Base-by-base conservation (phyloP, 257 asterid genomes). In the Rubia yunnanensis region DNA sequence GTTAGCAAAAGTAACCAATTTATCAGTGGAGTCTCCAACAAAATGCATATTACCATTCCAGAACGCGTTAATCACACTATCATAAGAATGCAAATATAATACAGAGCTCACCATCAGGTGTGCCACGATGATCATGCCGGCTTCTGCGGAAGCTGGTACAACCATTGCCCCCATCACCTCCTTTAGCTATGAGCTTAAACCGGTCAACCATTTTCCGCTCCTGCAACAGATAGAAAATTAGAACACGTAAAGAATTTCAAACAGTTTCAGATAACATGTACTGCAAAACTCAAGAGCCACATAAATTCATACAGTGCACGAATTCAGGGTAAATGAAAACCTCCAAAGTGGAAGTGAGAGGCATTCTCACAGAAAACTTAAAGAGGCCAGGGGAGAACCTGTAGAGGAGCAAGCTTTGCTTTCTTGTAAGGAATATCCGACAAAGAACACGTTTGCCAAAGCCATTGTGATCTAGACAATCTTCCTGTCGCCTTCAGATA, bases 141-240 rank as follows among this genome's bases (percentile, higher is more conserved):
- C 95, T 86, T 53, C 87, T 92, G n/a, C 84, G 94, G 57, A 81
- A 79, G 79, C 97, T 89, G 74, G 75, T 66, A 77, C 99, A 92
- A 73, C 97, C 99, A 66, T 75, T 89, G 54, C 97, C 99, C 62
- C 97, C 99, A 60, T 92, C 94, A 61, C 99, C 99, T 68, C 96
- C 99, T 85, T 88, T 92, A 75, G 96, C 95, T 79, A 87, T 72
- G 55, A 92, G 65, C 77, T 86, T 80, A 70, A 83, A 77, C 7
- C 84, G 77, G 75, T 92, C 99, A 64, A 87, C 81, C 97, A 92
- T 92, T 73, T 73, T 86, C 39, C 97, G 83, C 79, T 92, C 99
- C 99, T 92, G 77, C 74, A 79, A 72, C 60, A 63, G 53, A 73
- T 41, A 8, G 48, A 62, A 74, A 72, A 54, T 54, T 39, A 2